A percentile compares a stretch with the other conserved stretches of the same genome.
phyloP scores from a whole-genome alignment of 371 early-diverging fungal genomes.

The Apophysomyces variabilis region DNA sequence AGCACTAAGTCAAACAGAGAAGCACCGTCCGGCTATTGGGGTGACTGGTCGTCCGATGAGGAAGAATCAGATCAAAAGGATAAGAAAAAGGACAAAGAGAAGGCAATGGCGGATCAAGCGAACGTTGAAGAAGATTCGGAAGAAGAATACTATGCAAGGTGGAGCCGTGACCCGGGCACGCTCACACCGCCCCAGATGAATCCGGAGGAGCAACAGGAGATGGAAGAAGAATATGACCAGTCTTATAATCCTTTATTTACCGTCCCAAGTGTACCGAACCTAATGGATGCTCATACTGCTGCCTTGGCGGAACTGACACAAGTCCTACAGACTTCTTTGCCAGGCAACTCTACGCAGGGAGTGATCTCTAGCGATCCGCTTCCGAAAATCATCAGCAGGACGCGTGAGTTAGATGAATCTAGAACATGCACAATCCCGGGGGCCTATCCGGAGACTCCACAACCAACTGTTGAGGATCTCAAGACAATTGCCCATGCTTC shows the following conservation, averaged over 20 bases:
- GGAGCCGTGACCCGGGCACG: constrained; percentile 50
- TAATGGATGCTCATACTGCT: constrained; percentile 49
- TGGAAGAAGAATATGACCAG: constrained; percentile 54
- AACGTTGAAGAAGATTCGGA: constrained; percentile 34
- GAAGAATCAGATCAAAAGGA: constrained; percentile 16
- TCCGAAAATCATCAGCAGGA: constrained; percentile 32
- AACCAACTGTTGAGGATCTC: constrained; percentile 24
- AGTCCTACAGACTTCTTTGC: constrained; percentile 44
- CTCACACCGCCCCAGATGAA: constrained; percentile 41
- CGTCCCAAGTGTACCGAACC: constrained; percentile 55
- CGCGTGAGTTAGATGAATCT: constrained; percentile 4
- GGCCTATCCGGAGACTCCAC: constrained; percentile 32
- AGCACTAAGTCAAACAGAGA: constrained; percentile 16
- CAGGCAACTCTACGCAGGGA: constrained; percentile 12
- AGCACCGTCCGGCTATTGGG: constrained; percentile 55
- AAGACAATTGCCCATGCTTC: constrained; percentile 7
- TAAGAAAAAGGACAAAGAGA: constrained; percentile 9
- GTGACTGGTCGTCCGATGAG: constrained; percentile 54
- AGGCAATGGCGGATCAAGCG: constrained; percentile 12
- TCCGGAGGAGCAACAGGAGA: constrained; percentile 35
- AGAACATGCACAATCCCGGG: constrained; percentile 31
- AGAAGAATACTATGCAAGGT: constrained; percentile 48
- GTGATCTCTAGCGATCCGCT: constrained; percentile 28
- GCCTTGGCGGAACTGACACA: constrained; percentile 48
- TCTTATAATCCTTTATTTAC: constrained; percentile 54